phyloP scores from a whole-genome alignment of 495 filamentous ascomycete species.

The Talaromyces thailandensis region DNA sequence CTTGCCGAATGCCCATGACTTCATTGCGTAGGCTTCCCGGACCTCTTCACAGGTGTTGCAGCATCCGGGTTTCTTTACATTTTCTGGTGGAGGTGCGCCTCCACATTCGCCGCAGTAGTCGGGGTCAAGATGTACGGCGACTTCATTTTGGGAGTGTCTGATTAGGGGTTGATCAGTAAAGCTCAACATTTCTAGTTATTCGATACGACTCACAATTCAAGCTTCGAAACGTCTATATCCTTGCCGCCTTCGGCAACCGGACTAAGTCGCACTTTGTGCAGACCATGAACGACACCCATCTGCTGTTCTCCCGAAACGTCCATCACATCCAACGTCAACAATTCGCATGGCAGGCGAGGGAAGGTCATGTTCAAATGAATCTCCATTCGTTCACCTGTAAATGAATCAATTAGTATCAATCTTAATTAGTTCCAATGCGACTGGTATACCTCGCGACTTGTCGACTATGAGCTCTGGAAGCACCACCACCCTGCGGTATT shows the following conservation, averaged over 20 bases:
- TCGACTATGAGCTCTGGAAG: conserved; percentile 92
- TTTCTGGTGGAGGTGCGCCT: conserved; percentile 64
- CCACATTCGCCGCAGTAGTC: conserved; percentile 92
- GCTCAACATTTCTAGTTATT: background rate
- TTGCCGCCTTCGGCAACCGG: conserved; percentile 63
- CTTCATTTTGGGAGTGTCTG: conserved; percentile 56
- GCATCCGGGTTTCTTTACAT: conserved; percentile 67
- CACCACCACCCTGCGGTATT: conserved; percentile 80
- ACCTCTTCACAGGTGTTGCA: conserved; percentile 98
- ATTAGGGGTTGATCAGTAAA: background rate
- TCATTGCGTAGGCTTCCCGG: conserved; percentile 79
- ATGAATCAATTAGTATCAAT: conserved; percentile 1
- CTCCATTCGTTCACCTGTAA: conserved; percentile 89
- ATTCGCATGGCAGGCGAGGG: conserved; percentile 86
- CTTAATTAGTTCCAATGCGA: background rate
- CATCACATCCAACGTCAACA: conserved; percentile 96
- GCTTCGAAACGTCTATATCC: conserved; percentile 63
- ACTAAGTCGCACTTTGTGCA: conserved; percentile 77
- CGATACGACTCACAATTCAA: conserved; percentile 57
- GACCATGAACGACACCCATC: conserved; percentile 82
- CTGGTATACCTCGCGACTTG: conserved; percentile 72
- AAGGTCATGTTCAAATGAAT: conserved; percentile 98
- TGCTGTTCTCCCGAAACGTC: conserved; percentile 97
- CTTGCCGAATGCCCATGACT: conserved; percentile 86
- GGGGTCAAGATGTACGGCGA: conserved; percentile 77